phyloP scores from a whole-genome alignment of 805 yeast species.

The Sugiyamaella marilandica region DNA sequence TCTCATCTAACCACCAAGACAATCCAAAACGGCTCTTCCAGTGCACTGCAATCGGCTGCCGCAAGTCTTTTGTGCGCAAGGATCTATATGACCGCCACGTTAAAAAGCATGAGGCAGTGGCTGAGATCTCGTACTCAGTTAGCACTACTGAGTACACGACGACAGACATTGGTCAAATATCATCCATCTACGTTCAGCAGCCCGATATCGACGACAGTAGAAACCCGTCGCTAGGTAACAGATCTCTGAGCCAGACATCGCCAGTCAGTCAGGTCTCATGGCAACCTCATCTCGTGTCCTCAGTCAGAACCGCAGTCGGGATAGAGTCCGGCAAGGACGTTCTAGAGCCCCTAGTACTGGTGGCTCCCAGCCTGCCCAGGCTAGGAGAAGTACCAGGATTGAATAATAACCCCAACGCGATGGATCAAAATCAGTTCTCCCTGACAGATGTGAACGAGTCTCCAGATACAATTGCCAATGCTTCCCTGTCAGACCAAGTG shows the following conservation, averaged over 20 bases:
- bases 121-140: background rate
- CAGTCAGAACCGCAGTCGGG: background rate
- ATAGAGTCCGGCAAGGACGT: background rate
- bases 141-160: background rate
- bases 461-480: too few species aligned
- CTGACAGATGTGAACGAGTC: background rate
- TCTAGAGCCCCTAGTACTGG: background rate
- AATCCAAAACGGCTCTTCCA: conserved; percentile 13
- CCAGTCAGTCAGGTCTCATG: background rate
- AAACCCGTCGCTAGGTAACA: background rate
- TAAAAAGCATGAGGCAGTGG: conserved; percentile 1
- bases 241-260: background rate
- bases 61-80: conserved; percentile 31
- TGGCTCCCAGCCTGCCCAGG: background rate
- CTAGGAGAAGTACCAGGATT: background rate
- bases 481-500: too few species aligned
- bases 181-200: background rate
- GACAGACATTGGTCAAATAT: background rate
- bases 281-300: background rate
- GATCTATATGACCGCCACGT: conserved; percentile 28
- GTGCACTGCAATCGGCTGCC: conserved; percentile 25
- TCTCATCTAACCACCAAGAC: conserved; percentile 6
- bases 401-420: background rate
- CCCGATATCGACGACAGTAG: background rate
- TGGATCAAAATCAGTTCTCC: background rate